These are phyloP conservation scores for Arxiozyma heterogenica DNA, from an alignment of 1,139 yeast genomes.

Conservation along the genomic window DNA sequence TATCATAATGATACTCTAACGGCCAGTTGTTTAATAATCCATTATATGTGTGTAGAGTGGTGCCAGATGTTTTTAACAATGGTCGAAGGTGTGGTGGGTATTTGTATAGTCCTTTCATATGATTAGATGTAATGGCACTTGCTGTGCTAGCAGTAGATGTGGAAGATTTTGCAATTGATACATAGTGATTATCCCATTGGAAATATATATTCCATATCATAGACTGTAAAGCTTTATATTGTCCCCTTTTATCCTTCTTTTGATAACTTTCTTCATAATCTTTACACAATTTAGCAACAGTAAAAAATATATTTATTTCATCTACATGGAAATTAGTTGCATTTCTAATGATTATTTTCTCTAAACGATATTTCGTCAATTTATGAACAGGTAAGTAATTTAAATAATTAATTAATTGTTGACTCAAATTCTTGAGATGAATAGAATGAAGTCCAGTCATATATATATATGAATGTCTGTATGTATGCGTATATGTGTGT, in stretches of 20 bases:
- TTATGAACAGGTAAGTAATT: conserved; percentile 2
- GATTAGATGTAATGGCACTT: background rate
- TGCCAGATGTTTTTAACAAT: conserved; percentile 2
- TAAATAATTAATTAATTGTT: background rate
- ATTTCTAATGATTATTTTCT: background rate
- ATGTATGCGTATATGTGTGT: background rate
- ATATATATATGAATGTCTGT: too few relatives aligned
- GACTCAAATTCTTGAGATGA: background rate
- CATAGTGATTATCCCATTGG: conserved; percentile 3
- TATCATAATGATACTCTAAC: conserved; percentile 5
- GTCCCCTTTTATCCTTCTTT: background rate
- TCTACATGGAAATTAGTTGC: background rate
- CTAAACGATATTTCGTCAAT: background rate
- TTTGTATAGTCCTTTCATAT: conserved; percentile 1
- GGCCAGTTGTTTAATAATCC: conserved; percentile 9
- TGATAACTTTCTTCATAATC: background rate
- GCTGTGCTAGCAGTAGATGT: background rate
- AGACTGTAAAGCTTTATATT: background rate
- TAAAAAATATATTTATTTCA: background rate
- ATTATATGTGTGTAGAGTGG: background rate
- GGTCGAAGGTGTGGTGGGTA: conserved; percentile 7
- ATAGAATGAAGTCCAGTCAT: background rate
- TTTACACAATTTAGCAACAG: background rate
- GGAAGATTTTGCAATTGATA: background rate
- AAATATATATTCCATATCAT: background rate